Conservation (phyloP, 768 basidiomycete genomes). For the Leccinum sublutescens region DNA sequence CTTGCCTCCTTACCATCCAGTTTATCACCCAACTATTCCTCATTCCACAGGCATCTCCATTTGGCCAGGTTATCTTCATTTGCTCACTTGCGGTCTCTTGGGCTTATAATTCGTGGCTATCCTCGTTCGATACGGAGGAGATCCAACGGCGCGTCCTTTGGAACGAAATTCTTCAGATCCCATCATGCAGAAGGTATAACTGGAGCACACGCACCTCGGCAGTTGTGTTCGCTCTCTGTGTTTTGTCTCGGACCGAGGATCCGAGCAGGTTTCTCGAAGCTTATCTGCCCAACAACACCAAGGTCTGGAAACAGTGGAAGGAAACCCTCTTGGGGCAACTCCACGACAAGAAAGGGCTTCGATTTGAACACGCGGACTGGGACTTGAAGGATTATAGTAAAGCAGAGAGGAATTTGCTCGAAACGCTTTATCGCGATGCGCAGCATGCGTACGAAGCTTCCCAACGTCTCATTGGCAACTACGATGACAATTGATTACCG, state of each 20-base stretch:
- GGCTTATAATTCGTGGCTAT: neutral
- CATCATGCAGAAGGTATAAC: neutral
- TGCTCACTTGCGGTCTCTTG: slow-evolving; percentile 7
- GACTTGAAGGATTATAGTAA: neutral
- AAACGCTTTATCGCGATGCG: slow-evolving; percentile 4
- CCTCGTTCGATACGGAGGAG: neutral
- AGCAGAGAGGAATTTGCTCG: neutral
- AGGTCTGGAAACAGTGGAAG: slow-evolving; percentile 6
- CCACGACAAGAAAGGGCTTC: neutral
- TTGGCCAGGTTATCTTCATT: neutral
- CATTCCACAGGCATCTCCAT: neutral
- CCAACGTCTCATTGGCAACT: neutral
- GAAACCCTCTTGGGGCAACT: neutral
- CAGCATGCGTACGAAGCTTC: neutral
- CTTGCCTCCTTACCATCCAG: neutral
- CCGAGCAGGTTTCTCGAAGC: slow-evolving; percentile 4
- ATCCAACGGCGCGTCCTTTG: neutral
- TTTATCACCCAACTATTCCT: neutral
- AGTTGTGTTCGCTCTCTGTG: slow-evolving; percentile 5
- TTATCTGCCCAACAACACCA: slow-evolving; percentile 7
- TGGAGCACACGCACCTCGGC: slow-evolving; percentile 5
- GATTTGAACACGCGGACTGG: neutral
- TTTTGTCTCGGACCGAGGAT: slow-evolving; percentile 4
- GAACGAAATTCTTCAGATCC: neutral
- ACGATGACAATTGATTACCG: neutral